Base-by-base conservation (phyloP, 306 rosid species). In the Trichosanthes cucumerina region DNA sequence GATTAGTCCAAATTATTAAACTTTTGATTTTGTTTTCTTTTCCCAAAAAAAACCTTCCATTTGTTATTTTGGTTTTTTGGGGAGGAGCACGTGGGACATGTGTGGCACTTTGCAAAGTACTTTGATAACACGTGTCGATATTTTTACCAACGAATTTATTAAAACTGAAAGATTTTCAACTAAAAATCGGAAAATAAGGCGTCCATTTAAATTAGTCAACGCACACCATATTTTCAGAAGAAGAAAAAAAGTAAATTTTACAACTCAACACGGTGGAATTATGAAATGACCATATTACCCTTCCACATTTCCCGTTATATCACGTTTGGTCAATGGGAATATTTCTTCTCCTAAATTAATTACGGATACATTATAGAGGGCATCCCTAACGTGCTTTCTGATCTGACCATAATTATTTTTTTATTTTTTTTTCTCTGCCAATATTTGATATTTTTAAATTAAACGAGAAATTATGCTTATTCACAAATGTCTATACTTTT, bases 81-180 rank as follows among this genome's bases (percentile, higher is more conserved):
- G 75, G 54, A 15, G 76, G 12, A 44, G 76, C 76, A 71, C 77
- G 77, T 71, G 57, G 77, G 77, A 71, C 57, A 71, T 44, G 23
- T 38, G 57, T 71, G 77, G 21, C 77, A 71, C n/a, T 6, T 43
- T 23, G 39, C 4, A 21, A 31, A 46, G 76, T 21, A 44, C 38
- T 23, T 6, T 14, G 23, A 7, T 23, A 15, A 71, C 77, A 71
- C 77, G 77, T 71, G 77, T 71, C 58, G 4, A 71, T 0, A 3
- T 4, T 46, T 71, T 71, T 24, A 15, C 23, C 23, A 71, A 46
- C 77, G 7, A 64, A 16, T 64, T 64, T 64, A 62, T 62, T 62
- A 11, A 11, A 58, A 58, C 64, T 10, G 34, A 24, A 58, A 33
- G 15, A 6, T 11, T 18, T 38, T 68, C 49, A 68, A 68, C 16